Evolutionary conservation across 2,329 filamentous ascomycete genomes (phyloP), one percentile per base, ranked within the genome.

Genomic region (Aspergillus quadricinctus): DNA sequence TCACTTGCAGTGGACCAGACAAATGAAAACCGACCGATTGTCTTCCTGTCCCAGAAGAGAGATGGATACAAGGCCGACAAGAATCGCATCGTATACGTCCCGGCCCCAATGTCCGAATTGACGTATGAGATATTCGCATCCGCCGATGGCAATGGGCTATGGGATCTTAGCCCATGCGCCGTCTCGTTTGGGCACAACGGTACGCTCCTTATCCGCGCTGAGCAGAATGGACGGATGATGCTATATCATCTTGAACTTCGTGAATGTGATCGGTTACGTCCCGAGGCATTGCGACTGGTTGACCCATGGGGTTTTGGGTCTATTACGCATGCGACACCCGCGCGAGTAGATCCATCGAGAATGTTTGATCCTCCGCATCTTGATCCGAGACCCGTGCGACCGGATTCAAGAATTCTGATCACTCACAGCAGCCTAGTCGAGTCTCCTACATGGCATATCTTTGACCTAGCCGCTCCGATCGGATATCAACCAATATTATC

Each of bases 51-150:
- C 6, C 40, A 52, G 50, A 52, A 29, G 25, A 37, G 19, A 52
- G 50, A 52, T 19, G 50, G 50, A 19, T 10, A n/a, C 4, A 28
- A 9, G 14, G 40, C 50, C 8, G 40, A 46, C 6, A 52, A 52
- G 14, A 46, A 52, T 19, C 27, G 27, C 37, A 45, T 52, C 19
- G 35, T 46, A 35, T 35, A 14, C 11, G 17, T 31, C 3, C 45
- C 11, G 14, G 8, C 10, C 1, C 2, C 9, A 29, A 10, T 9
- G 10, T 29, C 10, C 3, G 8, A 29, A 29, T 10, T 10, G 9
- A 29, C 28, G 2, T 52, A 29, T 17, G 40, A 52, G 50, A 46
- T 52, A 17, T 52, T 52, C 35, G 27, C 50, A 25, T 52, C 50
- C 11, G 50, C 50, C 21, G 27, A 52, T 46, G 40, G 50, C 50